Conservation (phyloP, 148 eudicot species). For the Camellia lanceoleosa region DNA sequence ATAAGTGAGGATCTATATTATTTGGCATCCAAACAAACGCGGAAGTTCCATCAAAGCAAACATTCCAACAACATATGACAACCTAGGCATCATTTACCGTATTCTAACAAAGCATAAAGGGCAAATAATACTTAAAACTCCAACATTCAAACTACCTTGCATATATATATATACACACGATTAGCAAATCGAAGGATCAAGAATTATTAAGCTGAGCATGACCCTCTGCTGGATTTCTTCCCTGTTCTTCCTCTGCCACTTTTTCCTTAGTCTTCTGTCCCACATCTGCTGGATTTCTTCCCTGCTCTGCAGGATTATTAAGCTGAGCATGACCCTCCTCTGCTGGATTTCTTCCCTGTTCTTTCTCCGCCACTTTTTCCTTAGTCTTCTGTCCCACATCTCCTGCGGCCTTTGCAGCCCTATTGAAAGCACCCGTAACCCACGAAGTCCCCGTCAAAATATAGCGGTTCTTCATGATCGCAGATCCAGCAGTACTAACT, state of each 20-base stretch:
- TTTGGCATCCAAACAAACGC: not conserved
- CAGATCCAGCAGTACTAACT: conserved; percentile 77
- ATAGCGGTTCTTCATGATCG: conserved; percentile 87
- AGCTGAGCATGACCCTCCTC: conserved; percentile 51
- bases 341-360: conserved; percentile 36
- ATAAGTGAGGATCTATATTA: not conserved
- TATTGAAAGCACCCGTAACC: conserved; percentile 81
- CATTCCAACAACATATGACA: not conserved
- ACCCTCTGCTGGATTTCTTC: conserved; percentile 42
- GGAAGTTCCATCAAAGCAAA: not conserved
- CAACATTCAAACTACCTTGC: not conserved
- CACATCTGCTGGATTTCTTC: conserved; percentile 58
- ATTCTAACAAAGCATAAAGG: not conserved
- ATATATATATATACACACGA: not conserved
- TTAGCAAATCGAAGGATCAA: conserved; percentile 17
- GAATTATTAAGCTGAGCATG: conserved; percentile 32
- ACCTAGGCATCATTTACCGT: not conserved
- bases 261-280: conserved; percentile 73
- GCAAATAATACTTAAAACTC: not conserved
- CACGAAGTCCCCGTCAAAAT: conserved; percentile 78
- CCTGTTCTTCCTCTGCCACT: conserved; percentile 54
- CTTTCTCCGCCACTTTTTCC: conserved; percentile 68
- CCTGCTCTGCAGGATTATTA: conserved; percentile 21
- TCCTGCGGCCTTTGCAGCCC: conserved; percentile 73
- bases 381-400: conserved; percentile 71